Conservation (phyloP, 2,329 filamentous ascomycete genomes). For the Apiospora marii region DNA sequence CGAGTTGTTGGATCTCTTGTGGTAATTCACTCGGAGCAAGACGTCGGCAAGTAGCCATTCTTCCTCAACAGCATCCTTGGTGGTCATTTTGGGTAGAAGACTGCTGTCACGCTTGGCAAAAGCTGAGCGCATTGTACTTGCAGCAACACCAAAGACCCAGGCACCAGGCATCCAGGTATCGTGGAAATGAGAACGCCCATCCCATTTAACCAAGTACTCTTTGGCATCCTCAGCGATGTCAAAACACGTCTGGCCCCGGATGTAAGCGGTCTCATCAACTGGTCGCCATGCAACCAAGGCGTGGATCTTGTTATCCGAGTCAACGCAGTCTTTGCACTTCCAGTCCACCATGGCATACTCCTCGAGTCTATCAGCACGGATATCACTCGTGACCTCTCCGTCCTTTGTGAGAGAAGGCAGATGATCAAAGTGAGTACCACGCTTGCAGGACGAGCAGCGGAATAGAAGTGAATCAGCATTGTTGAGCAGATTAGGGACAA, state of each 20-base stretch:
- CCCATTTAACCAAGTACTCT: conserved; percentile 94
- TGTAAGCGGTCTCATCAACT: conserved; percentile 62
- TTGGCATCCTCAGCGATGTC: conserved; percentile 78
- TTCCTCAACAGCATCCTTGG: conserved; percentile 83
- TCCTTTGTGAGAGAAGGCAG: conserved; percentile 61
- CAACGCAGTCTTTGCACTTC: conserved; percentile 80
- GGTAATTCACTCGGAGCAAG: conserved; percentile 80
- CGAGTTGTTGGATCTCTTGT: conserved; percentile 54
- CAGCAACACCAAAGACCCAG: conserved; percentile 82
- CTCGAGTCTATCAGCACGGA: conserved; percentile 68
- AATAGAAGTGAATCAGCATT: conserved; percentile 81
- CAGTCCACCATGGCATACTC: conserved; percentile 76
- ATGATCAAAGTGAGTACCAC: conserved; percentile 86
- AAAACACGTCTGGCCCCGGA: conserved; percentile 58
- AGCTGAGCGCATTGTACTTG: conserved; percentile 70
- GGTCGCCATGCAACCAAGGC: conserved; percentile 91
- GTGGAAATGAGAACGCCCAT: conserved; percentile 79
- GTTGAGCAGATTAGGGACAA: conserved; percentile 73
- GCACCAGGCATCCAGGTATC: conserved; percentile 87
- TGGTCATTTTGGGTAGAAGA: conserved; percentile 71
- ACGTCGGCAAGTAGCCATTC: conserved; percentile 88
- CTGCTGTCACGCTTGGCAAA: conserved; percentile 77
- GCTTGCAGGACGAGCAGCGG: conserved; percentile 78
- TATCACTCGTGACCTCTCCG: conserved; percentile 51
- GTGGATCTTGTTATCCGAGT: conserved; percentile 72